Evolutionary conservation across 208 protist species (phyloP), one percentile per base, ranked within the genome.

Genomic region (Leishmania lainsoni): DNA sequence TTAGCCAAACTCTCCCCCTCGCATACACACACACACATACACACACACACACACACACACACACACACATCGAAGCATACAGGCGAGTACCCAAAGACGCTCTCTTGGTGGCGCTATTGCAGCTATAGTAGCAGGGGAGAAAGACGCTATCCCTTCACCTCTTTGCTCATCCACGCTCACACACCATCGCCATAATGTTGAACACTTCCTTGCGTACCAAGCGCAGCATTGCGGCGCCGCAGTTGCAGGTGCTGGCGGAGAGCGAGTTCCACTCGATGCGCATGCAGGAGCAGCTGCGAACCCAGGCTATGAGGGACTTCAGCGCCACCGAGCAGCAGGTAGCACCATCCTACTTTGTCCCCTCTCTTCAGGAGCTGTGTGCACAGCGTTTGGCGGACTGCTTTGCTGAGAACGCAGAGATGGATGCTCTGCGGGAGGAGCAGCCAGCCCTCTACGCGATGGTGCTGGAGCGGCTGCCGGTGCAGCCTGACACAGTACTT

Each of bases 211-310:
- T 82, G 76, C 73, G 79, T 9, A 52, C 45, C 9, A 85, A 84
- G 76, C 81, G 78, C 26, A 54, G 29, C 10, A 52, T 66, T 5
- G 45, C 79, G 0, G 82, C 22, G 16, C 42, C 75, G 35, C 59
- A 16, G 75, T 1, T 42, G 45, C 75, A 10, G 45, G n/a, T 45
- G 63, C 45, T 17, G 26, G 39, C 86, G 29, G 84, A 80, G 9
- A 96, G 85, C 75, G 89, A 95, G 59, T 96, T 96, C 79, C 91
- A 95, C 78, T 75, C 83, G 29, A 91, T 92, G 9, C 89, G 92
- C 59, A 74, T 90, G 61, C 88, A 91, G 72, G 93, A 95, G 81
- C 79, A 80, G 17, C 58, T 85, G 39, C 80, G 84, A 3, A 75
- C 85, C 1, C 71, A 80, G 1, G 85, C 77, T 5, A 65, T 87